Percentiles rank a stretch among this genome's conserved stretches.
Conservation (phyloP, 352 stramenopile species). For the Phytophthora sansomeana region DNA sequence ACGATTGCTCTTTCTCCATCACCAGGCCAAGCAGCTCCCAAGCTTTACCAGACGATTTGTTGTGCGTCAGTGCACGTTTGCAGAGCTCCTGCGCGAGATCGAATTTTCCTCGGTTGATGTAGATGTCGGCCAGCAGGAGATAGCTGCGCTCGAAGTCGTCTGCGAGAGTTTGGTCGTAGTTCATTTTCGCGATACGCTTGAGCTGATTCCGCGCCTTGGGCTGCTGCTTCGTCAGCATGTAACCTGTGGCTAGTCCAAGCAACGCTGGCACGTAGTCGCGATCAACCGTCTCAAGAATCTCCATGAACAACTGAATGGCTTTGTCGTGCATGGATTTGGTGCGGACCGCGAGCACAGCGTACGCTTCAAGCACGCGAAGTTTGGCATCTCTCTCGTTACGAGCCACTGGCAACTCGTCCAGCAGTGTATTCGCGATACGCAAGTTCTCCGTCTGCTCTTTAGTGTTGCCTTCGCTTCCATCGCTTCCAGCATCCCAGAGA, state of each 20-base stretch:
- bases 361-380: conserved; percentile 88
- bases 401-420: conserved; percentile 82
- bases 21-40: conserved; percentile 95
- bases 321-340: conserved; percentile 89
- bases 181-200: conserved; percentile 96
- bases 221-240: conserved; percentile 94
- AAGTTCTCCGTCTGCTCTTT: conserved; percentile 91
- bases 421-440: conserved; percentile 86
- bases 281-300: conserved; percentile 89
- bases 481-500: conserved; percentile 81
- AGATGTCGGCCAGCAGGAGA: conserved; percentile 94
- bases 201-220: conserved; percentile 95
- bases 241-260: conserved; percentile 88
- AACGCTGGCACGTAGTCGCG: conserved; percentile 92
- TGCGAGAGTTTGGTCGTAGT: conserved; percentile 84
- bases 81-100: conserved; percentile 94
- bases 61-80: conserved; percentile 93
- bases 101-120: conserved; percentile 92
- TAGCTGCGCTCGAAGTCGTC: conserved; percentile 96
- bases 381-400: conserved; percentile 61
- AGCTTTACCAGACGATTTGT: conserved; percentile 92
- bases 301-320: conserved; percentile 91
- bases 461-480: conserved; percentile 49
- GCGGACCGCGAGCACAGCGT: conserved; percentile 82
- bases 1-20: conserved; percentile 95